Evolutionary conservation across 345 rosid genomes (phyloP).

Genomic region (Xanthoceras sorbifolium): DNA sequence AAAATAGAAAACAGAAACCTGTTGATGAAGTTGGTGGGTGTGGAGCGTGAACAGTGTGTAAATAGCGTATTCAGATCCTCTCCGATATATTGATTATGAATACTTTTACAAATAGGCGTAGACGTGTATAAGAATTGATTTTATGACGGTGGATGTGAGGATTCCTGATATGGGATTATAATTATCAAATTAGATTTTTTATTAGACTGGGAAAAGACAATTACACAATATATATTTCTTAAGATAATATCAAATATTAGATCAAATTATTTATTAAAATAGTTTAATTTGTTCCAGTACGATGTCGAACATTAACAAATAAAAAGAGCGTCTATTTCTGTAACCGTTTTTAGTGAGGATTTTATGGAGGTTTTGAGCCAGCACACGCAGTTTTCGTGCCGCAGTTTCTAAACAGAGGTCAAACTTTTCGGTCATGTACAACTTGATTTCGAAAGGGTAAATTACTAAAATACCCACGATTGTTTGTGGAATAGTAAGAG

Average conservation of each 20-base stretch:
- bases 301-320: no score
- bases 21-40: not conserved
- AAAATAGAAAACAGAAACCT: constrained; percentile 3
- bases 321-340: not conserved
- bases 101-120: not conserved
- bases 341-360: not conserved
- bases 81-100: no score
- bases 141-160: not conserved
- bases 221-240: no score
- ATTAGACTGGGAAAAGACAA: no score
- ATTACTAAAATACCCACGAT: not conserved
- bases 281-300: no score
- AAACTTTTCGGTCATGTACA: not conserved
- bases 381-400: constrained; percentile 5
- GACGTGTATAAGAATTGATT: not conserved
- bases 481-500: not conserved
- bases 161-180: no score
- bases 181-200: no score
- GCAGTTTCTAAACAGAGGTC: not conserved
- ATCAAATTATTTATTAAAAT: no score
- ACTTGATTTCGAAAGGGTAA: not conserved
- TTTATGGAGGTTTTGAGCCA: not conserved
- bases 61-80: no score
- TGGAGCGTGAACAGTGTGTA: not conserved
- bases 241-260: no score